A percentile compares a stretch with the other conserved stretches of the same genome.
phyloP scores from a whole-genome alignment of 1,284 basidiomycete species.

The Leccinum subfulvum region DNA sequence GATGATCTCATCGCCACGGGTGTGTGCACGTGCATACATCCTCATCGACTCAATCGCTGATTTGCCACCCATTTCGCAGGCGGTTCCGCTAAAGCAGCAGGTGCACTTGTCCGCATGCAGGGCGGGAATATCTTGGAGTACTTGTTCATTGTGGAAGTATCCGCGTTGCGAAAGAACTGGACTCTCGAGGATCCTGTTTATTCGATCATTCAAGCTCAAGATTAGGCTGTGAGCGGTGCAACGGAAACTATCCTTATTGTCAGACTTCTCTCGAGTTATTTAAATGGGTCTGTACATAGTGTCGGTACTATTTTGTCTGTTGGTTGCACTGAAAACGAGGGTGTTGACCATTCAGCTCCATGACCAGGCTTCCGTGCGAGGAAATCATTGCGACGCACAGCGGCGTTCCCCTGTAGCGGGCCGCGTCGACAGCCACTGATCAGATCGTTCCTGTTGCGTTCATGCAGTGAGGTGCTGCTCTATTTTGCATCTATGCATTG shows the following conservation, averaged over 20 bases:
- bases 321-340: not conserved
- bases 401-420: too few species aligned
- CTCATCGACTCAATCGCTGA: constrained; percentile 4
- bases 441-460: too few species aligned
- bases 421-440: too few species aligned
- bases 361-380: not conserved
- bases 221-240: constrained; percentile 40
- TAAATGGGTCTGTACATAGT: constrained; percentile 8
- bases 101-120: constrained; percentile 81
- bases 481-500: too few species aligned
- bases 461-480: too few species aligned
- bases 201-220: constrained; percentile 83
- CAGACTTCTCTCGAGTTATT: constrained; percentile 9
- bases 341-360: not conserved
- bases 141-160: constrained; percentile 89
- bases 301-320: not conserved
- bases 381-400: not conserved
- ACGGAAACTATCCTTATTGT: constrained; percentile 22
- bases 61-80: constrained; percentile 44
- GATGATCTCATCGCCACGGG: constrained; percentile 98
- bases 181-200: constrained; percentile 84
- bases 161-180: constrained; percentile 37
- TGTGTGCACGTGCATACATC: constrained; percentile 31
- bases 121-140: constrained; percentile 90
- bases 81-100: constrained; percentile 93